Evolutionary conservation across 1,284 basidiomycete species (phyloP).

Genomic region (Neonothopanus nambi): DNA sequence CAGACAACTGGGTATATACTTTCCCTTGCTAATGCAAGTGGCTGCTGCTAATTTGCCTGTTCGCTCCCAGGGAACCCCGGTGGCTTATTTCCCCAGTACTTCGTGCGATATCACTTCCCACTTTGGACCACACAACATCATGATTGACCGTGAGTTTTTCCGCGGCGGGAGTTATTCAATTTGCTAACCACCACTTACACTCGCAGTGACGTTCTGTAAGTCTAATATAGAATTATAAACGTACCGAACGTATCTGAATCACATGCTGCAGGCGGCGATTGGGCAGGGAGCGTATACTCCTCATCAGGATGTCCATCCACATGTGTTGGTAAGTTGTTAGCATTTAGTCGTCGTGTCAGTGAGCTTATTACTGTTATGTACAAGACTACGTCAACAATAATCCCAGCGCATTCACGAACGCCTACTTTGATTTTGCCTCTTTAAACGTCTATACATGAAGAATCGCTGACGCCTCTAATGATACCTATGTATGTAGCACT

Average conservation of each 20-base stretch:
- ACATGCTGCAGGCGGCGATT: constrained; percentile 50
- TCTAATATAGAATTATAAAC: neutral
- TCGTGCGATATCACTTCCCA: constrained; percentile 49
- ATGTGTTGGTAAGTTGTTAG: constrained; percentile 45
- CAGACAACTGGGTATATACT: constrained; percentile 45
- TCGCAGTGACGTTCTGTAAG: constrained; percentile 41
- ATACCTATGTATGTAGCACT: too few relatives aligned
- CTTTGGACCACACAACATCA: constrained; percentile 60
- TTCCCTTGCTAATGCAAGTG: neutral
- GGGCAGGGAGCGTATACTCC: constrained; percentile 52
- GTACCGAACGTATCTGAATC: neutral
- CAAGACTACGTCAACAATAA: constrained; percentile 63
- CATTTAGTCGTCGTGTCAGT: neutral
- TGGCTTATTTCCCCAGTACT: constrained; percentile 56
- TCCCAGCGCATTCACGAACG: constrained; percentile 61
- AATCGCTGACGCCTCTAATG: too few relatives aligned
- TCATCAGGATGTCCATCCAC: constrained; percentile 50
- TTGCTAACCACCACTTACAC: constrained; percentile 1
- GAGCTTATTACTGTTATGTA: neutral
- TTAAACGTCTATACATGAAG: constrained; percentile 39
- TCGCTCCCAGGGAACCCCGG: constrained; percentile 48
- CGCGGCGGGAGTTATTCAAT: constrained; percentile 26
- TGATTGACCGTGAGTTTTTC: constrained; percentile 53
- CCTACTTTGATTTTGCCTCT: constrained; percentile 67
- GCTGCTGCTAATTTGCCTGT: neutral